Base-by-base conservation (phyloP, 495 filamentous ascomycete species). In the Neurospora sp. region DNA sequence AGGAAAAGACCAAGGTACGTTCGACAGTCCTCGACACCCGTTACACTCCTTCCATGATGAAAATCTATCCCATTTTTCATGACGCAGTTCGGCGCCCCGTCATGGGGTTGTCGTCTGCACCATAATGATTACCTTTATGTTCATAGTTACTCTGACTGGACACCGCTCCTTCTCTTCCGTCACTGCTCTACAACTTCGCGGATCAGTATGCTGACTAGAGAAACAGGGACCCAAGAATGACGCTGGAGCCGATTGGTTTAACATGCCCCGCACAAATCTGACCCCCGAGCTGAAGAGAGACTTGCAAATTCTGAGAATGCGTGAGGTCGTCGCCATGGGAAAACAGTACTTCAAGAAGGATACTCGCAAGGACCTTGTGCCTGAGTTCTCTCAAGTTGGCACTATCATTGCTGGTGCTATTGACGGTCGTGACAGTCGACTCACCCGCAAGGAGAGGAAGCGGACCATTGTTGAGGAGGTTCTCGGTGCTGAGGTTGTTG, bases 121-220 rank as follows among this genome's bases (percentile, higher is more conserved):
- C 79, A 76, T 76, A 92, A 93, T 94, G 89, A 94, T 91, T 82
- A 59, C 72, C 82, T 81, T 83, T 86, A 82, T 84, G 85, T 88
- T 94, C 93, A 98, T 97, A 99, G 96, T 99, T 99, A 99, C 96
- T 94, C 94, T 97, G 95, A 98, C 84, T 85, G 85, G 35, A 69
- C 66, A 69, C 59, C 1, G 31, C 9, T 18, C 27, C 40, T n/a
- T 75, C 44, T 66, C 16, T 39, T n/a, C 39, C 12, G 54, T 72
- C 72, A 31, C 70, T 62, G 18, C 70, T 41, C 46, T 73, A 46
- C 70, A 73, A 76, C 69, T 12, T 73, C 18, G 39, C 18, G 1
- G 27, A 44, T 38, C 69, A 59, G 69, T 16, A 23, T 39, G 76
- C 80, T 82, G 72, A 82, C 77, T 59, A 1, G 14, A 66, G 54